These are phyloP conservation scores for Silene noctiflora DNA, from an alignment of 179 eudicot genomes.

Conservation along the genomic window DNA sequence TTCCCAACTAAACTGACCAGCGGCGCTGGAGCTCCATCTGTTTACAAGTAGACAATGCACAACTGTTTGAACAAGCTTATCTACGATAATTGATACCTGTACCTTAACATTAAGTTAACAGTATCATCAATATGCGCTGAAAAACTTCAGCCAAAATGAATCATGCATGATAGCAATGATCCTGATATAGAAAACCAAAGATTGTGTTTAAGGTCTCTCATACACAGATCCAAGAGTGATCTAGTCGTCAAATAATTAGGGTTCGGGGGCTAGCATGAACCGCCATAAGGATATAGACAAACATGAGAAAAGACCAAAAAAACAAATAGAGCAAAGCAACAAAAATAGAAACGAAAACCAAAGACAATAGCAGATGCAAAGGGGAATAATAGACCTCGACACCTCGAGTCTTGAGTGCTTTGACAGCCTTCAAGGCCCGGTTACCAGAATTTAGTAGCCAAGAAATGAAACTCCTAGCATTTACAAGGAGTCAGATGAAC, in stretches of 20 bases:
- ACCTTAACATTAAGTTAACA: neutral
- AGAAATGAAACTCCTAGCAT: neutral
- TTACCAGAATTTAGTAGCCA: conserved; percentile 7
- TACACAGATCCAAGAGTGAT: too few relatives aligned
- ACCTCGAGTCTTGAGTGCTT: neutral
- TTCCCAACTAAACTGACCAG: conserved; percentile 85
- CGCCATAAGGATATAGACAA: too few relatives aligned
- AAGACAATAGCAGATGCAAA: neutral
- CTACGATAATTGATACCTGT: neutral
- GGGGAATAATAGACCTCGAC: neutral
- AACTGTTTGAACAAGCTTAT: neutral
- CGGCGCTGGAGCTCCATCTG: conserved; percentile 87
- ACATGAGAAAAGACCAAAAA: too few relatives aligned
- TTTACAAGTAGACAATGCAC: conserved; percentile 7
- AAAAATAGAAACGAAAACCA: neutral
- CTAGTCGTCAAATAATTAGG: too few relatives aligned
- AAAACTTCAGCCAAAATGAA: too few relatives aligned
- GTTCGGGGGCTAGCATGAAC: too few relatives aligned
- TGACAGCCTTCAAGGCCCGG: neutral
- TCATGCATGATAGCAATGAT: too few relatives aligned
- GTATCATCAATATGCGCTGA: neutral
- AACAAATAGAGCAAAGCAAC: too few relatives aligned
- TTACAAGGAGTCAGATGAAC: conserved; percentile 22
- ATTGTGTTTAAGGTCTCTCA: too few relatives aligned
- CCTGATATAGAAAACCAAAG: too few relatives aligned